Base-by-base conservation (phyloP, 306 rosid genomes). In the Cucurbita moschata region DNA sequence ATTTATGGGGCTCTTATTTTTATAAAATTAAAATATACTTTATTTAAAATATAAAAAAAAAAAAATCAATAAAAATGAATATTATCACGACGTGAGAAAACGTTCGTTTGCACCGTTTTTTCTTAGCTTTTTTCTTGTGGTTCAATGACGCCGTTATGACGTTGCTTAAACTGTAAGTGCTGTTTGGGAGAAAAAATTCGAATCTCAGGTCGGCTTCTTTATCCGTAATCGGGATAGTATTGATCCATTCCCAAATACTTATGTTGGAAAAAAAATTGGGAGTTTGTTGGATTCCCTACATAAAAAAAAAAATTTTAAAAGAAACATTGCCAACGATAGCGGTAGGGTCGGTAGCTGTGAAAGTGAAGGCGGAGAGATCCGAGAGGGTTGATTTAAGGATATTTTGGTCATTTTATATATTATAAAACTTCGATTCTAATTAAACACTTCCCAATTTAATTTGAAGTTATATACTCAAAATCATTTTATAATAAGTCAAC, bases 91-190 rank as follows among this genome's bases (percentile, higher is more conserved):
- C 73, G 73, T 44, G 56, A 23, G 15, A 9, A 10, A 65, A 65
- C 72, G 72, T 65, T 50, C 35, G 74, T 12, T 15, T 46, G 4
- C 21, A 2, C 59, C 8, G 71, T 42, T 37, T 37, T 2, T 23
- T 5, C 7, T 71, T 52, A 3, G 0, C 7, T 1, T 7, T 58
- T 58, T 18, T 42, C 64, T 66, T 39, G 44, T 56, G 51, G 39
- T 56, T 73, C 21, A 8, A 7, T 56, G 40, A 73, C 76, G 76
- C 42, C 55, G 76, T 57, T 73, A 73, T 59, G 23, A 73, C 74
- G 59, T 69, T 50, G 74, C 74, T 69, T 69, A 50, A 39, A 50
- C 5, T 69, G n/a, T 35, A 69, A 68, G 57, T 47, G 73, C 23
- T 23, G 55, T 67, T 44, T 62, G 47, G 55, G 38, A 1, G 39